These are phyloP conservation scores for Coniella lustricola DNA, from an alignment of 2,329 filamentous ascomycete species.

Conservation along the genomic window DNA sequence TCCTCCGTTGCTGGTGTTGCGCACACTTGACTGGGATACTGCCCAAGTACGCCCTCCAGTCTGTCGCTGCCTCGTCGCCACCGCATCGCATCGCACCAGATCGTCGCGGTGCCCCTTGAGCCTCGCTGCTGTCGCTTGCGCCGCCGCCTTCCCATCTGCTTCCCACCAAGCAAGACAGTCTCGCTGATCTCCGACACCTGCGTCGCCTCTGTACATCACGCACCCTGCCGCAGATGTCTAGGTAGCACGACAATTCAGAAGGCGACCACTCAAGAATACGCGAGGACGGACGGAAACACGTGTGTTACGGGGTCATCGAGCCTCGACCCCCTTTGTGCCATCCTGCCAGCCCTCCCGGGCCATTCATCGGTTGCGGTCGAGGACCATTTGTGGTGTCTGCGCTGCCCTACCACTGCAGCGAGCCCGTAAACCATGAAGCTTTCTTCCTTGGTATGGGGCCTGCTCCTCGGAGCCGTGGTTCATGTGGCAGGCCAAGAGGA, in stretches of 20 bases:
- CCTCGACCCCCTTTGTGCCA: conserved; percentile 6
- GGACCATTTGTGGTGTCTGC: neutral
- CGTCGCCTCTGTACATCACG: neutral
- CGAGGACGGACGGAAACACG: conserved; percentile 8
- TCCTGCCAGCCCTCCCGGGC: neutral
- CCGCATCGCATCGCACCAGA: no score
- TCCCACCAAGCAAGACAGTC: neutral
- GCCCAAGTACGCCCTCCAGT: no score
- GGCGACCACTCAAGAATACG: conserved; percentile 3
- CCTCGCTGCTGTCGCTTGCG: neutral
- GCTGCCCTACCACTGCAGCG: neutral
- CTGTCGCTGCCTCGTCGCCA: no score
- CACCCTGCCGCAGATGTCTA: conserved; percentile 4
- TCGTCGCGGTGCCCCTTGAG: no score
- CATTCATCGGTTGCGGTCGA: neutral
- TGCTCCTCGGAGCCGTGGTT: conserved; percentile 40
- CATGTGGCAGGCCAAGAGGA: conserved; percentile 24
- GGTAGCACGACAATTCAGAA: neutral
- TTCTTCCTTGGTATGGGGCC: conserved; percentile 29
- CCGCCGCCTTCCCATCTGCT: neutral
- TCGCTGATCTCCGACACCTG: neutral
- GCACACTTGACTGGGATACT: no score
- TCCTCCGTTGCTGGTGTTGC: no score
- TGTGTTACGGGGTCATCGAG: conserved; percentile 8
- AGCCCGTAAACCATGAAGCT: conserved; percentile 35